A percentile compares a stretch with the other conserved stretches of the same genome.
Conservation (phyloP, 805 yeast genomes). For the Saturnispora hagleri region DNA sequence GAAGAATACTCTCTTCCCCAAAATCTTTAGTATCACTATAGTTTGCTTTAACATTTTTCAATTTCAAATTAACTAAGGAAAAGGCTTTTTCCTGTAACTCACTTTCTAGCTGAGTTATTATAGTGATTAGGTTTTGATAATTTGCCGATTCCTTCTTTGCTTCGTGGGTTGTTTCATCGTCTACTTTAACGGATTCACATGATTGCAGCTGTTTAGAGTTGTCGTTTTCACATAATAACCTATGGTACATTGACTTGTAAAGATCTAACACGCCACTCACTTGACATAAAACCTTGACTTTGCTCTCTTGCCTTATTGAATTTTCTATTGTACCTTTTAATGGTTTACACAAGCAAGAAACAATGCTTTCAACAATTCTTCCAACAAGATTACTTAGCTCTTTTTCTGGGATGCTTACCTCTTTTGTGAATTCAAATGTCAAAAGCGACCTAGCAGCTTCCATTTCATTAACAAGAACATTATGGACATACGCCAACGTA, state of each 20-base stretch:
- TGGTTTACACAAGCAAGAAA: constrained; percentile 50
- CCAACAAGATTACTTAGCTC: constrained; percentile 20
- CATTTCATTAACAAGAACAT: constrained; percentile 76
- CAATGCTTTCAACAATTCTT: constrained; percentile 38
- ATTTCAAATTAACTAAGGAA: constrained; percentile 30
- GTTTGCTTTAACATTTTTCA: constrained; percentile 27
- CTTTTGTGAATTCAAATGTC: constrained; percentile 25
- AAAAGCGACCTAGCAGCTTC: constrained; percentile 66
- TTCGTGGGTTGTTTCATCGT: background rate
- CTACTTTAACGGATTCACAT: background rate
- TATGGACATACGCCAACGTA: constrained; percentile 78
- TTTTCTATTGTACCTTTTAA: constrained; percentile 59
- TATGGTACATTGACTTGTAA: constrained; percentile 60
- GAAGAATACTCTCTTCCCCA: constrained; percentile 58
- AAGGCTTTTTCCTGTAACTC: constrained; percentile 33
- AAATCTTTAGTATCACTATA: constrained; percentile 12
- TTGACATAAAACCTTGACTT: constrained; percentile 45
- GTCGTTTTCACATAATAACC: constrained; percentile 25
- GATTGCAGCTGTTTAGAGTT: background rate
- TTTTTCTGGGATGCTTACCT: constrained; percentile 8
- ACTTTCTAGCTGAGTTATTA: constrained; percentile 27
- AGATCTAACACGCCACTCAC: constrained; percentile 56
- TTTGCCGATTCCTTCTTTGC: constrained; percentile 4
- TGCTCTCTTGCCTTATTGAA: constrained; percentile 54
- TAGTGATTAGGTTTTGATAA: constrained; percentile 12